phyloP scores from a whole-genome alignment of 2,329 filamentous ascomycete genomes.

The Stemphylium lycopersici region DNA sequence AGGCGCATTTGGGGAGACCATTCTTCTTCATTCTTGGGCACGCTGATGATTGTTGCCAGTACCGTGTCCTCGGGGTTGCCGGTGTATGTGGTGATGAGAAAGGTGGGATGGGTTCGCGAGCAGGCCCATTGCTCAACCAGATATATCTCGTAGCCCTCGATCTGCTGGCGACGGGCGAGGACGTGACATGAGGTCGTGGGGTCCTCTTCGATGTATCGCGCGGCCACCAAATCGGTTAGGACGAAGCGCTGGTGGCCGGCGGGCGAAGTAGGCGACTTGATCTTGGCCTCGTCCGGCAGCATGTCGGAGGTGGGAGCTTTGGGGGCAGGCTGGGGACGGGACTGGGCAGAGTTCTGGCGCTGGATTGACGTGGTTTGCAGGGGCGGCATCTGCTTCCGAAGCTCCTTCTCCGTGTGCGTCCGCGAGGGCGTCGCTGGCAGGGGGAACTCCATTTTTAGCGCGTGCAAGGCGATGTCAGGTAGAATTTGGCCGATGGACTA shows the following conservation, averaged over 20 bases:
- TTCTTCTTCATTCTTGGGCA: constrained; percentile 76
- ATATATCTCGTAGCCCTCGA: constrained; percentile 90
- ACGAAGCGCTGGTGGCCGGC: constrained; percentile 63
- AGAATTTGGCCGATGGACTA: constrained; percentile 8
- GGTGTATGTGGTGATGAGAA: constrained; percentile 91
- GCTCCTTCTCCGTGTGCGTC: constrained; percentile 35
- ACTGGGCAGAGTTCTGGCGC: constrained; percentile 20
- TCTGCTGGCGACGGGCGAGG: constrained; percentile 70
- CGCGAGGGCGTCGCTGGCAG: constrained; percentile 25
- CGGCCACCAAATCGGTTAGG: constrained; percentile 69
- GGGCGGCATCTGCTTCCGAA: constrained; percentile 34
- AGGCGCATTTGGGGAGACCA: constrained; percentile 82
- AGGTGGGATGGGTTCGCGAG: constrained; percentile 85
- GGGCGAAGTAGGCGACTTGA: constrained; percentile 30
- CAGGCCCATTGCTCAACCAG: constrained; percentile 98
- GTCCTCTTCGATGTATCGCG: constrained; percentile 82
- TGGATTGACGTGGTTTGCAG: constrained; percentile 32
- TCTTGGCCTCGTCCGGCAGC: constrained; percentile 17
- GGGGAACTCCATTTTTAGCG: constrained; percentile 27
- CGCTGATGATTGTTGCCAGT: constrained; percentile 78
- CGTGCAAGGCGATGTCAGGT: background rate
- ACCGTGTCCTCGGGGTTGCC: constrained; percentile 81
- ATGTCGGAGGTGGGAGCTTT: constrained; percentile 19
- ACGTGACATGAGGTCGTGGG: constrained; percentile 67
- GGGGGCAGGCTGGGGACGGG: constrained; percentile 17